Evolutionary conservation across 495 filamentous ascomycete species (phyloP), one percentile per base, ranked within the genome.

Genomic region (Penicillium mononematosum): DNA sequence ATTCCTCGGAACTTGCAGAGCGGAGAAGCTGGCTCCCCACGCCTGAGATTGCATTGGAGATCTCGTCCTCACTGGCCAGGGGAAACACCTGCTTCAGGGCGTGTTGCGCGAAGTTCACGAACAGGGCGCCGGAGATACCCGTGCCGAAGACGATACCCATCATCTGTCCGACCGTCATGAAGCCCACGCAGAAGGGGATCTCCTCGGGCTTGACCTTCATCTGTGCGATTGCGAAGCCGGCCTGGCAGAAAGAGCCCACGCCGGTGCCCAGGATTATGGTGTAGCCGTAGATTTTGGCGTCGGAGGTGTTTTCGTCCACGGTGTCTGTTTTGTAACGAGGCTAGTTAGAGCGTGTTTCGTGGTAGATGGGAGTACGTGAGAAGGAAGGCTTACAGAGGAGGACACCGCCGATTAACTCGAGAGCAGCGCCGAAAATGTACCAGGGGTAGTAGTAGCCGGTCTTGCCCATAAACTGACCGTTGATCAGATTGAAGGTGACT

Each of bases 381-480:
- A 32, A 9, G 29, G 29, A 32, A 2, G 29, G 10, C 29, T 32
- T 32, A 32, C 29, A 78, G 64, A 88, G 72, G 0, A 86, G 69
- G 0, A 77, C 73, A 24, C 75, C 71, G 19, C 83, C 83, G n/a
- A 81, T 62, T 4, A 82, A 42, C 27, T 75, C 62, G 14, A 85
- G 59, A 17, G 75, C 58, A 9, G 81, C 81, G 2, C 75, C 77
- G 2, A 74, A 47, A 4, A 82, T 48, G 63, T 81, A 89, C 75
- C 84, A 82, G 1, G 80, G 81, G 74, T 81, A 80, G 65, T 88
- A 88, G 56, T 78, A 76, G 2, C 77, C 76, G 17, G 73, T 61
- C 38, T 71, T 75, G 5, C 73, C 66, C 56, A 89, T 76, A 19
- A 84, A 54, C 4, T 67, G 71, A 25, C 86, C 85, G 44, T 80